Percentiles rank a stretch among this genome's conserved stretches.
phyloP scores from a whole-genome alignment of 2,329 filamentous ascomycete species.

The Verticillium nubilum region DNA sequence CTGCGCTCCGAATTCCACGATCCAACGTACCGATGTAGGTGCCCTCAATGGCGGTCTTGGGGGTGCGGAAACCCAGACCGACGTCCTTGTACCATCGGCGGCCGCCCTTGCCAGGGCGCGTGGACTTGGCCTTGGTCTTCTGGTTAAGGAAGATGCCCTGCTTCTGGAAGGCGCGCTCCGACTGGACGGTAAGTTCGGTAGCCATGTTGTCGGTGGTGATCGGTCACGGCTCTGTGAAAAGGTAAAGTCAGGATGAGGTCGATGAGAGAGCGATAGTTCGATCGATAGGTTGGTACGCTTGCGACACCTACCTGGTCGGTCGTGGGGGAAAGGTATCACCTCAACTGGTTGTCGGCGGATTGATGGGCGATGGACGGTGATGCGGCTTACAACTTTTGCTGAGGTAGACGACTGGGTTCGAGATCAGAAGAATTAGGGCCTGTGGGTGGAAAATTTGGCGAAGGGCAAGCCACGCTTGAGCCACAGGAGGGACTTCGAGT shows the following conservation, averaged over 20 bases:
- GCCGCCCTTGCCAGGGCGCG: conserved; percentile 83
- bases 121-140: conserved; percentile 83
- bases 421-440: conserved; percentile 1
- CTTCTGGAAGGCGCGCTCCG: conserved; percentile 99
- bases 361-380: not conserved
- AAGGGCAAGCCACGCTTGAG: conserved; percentile 1
- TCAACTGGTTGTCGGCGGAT: not conserved
- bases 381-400: not conserved
- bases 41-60: conserved; percentile 97
- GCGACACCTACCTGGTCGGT: conserved; percentile 4
- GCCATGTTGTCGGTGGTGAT: conserved; percentile 59
- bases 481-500: not conserved
- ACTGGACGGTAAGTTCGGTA: conserved; percentile 99
- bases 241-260: not conserved
- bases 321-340: conserved; percentile 1
- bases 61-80: conserved; percentile 97
- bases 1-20: not conserved
- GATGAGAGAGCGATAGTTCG: not conserved
- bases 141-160: conserved; percentile 99
- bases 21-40: conserved; percentile 90
- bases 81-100: conserved; percentile 99
- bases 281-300: not conserved
- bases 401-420: not conserved
- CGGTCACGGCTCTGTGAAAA: conserved; percentile 12
- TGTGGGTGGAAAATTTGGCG: conserved; percentile 9